Evolutionary conservation across 306 rosid species (phyloP), one percentile per base, ranked within the genome.

Genomic region (Aeschynomene evenia): DNA sequence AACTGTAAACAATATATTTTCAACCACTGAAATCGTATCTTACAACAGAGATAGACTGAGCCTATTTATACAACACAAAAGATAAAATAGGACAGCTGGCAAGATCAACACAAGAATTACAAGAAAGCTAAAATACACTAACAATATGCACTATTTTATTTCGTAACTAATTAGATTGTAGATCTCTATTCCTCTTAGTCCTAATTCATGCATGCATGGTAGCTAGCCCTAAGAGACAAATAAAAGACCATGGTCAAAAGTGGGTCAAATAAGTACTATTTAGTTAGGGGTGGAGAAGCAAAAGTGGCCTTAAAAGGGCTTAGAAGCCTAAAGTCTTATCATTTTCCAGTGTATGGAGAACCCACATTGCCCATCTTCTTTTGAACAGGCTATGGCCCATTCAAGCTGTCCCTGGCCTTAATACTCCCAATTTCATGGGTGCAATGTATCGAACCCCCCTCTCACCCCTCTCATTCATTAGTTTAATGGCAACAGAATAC

Each of bases 371-470:
- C 79, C 86, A 74, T 81, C 71, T 64, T 72, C 83, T 66, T 72
- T 69, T n/a, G 66, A 68, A 56, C 80, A 77, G 39, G 63, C 28
- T 58, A 14, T 86, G 90, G 80, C 78, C 88, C 87, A 85, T 82
- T 77, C 68, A 70, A 52, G 58, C 78, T 81, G 88, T 74, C 75
- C 45, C 40, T 9, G 36, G n/a, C n/a, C n/a, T n/a, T n/a, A n/a
- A 34, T 43, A 73, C 69, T 68, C 52, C 85, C 65, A 49, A 80
- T 53, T 71, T 60, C 76, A 84, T 83, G 78, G 82, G 80, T 88
- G 65, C 96, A 85, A 46, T 86, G 96, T 79, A 91, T 85, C 67
- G 69, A 52, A 42, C 75, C 92, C 65, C 71, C 74, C 91, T 56
- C 71, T 67, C 72, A 7, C 66, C 54, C 53, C 53, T 74, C 57